Percentiles rank a stretch among this genome's conserved stretches.
phyloP scores from a whole-genome alignment of 331 rosid species.

The Rosa hybrid region DNA sequence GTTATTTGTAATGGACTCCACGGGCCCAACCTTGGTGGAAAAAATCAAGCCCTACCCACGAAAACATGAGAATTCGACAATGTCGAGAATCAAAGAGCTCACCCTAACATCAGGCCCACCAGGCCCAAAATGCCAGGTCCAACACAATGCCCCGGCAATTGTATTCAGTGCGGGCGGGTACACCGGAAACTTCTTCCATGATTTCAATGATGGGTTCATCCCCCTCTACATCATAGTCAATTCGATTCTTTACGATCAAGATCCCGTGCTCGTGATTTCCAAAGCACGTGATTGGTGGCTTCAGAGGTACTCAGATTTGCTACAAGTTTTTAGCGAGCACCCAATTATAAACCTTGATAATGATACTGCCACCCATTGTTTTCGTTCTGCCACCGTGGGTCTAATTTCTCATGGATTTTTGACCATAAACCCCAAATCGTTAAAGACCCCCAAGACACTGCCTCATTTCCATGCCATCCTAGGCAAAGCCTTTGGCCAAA shows the following conservation, averaged over 20 bases:
- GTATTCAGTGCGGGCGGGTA: conserved; percentile 64
- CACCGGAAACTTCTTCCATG: conserved; percentile 69
- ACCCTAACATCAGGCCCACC: conserved; percentile 34
- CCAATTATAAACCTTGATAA: conserved; percentile 43
- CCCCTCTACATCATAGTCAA: conserved; percentile 49
- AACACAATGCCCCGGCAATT: conserved; percentile 47
- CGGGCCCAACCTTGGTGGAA: conserved; percentile 15
- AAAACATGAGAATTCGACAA: conserved; percentile 34
- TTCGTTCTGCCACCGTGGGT: conserved; percentile 45
- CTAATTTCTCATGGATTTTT: conserved; percentile 54
- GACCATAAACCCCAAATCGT: conserved; percentile 41
- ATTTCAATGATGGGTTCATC: conserved; percentile 56
- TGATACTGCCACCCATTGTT: conserved; percentile 46
- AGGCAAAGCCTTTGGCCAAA: conserved; percentile 22
- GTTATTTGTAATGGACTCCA: conserved; percentile 26
- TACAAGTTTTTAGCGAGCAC: conserved; percentile 31
- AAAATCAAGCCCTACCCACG: conserved; percentile 54
- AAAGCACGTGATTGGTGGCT: conserved; percentile 36
- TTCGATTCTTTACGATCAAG: conserved; percentile 23
- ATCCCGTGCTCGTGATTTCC: conserved; percentile 38
- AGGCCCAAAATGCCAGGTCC: conserved; percentile 33
- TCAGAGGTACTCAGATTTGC: conserved; percentile 38
- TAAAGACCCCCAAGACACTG: conserved; percentile 34
- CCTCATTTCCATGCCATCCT: conserved; percentile 37
- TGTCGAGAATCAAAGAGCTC: conserved; percentile 30